Conservation (phyloP, 495 filamentous ascomycete genomes). For the Lichina pygmaea region DNA sequence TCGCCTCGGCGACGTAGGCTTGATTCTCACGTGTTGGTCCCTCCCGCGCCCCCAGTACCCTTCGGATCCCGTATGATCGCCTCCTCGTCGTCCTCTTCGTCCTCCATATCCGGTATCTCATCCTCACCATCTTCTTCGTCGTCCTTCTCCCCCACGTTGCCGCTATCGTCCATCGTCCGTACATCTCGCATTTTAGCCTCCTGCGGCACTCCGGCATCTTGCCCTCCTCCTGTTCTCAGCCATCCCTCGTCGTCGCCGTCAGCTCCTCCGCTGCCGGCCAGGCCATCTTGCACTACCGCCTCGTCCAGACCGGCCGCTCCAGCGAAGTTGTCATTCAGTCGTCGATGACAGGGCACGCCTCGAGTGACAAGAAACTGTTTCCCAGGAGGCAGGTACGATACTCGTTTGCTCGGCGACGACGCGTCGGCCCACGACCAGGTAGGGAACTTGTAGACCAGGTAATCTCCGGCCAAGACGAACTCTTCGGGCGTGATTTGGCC, state of each 20-base stretch:
- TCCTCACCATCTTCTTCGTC: conserved; percentile 51
- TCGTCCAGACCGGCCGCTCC: conserved; percentile 68
- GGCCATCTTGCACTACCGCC: conserved; percentile 52
- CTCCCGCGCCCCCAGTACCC: conserved; percentile 12
- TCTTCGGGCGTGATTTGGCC: conserved; percentile 95
- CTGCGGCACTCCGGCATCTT: conserved; percentile 28
- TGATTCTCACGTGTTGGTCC: conserved; percentile 1
- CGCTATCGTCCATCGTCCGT: conserved; percentile 57
- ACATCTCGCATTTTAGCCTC: conserved; percentile 56
- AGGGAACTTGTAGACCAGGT: conserved; percentile 96
- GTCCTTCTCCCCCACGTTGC: conserved; percentile 42
- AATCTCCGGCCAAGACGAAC: conserved; percentile 88
- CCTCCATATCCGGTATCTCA: conserved; percentile 95
- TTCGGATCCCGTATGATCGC: conserved; percentile 74
- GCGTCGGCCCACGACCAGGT: conserved; percentile 96
- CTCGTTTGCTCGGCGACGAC: conserved; percentile 46
- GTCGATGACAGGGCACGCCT: conserved; percentile 72
- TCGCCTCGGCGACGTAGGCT: no score
- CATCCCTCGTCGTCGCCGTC: conserved; percentile 52
- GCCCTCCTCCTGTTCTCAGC: conserved; percentile 50
- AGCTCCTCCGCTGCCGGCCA: conserved; percentile 22
- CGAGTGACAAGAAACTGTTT: conserved; percentile 94
- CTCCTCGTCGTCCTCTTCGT: conserved; percentile 89
- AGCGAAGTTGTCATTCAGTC: conserved; percentile 80
- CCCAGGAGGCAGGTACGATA: conserved; percentile 52